phyloP scores from a whole-genome alignment of 768 basidiomycete species.

The Tricholoma saponaceum region DNA sequence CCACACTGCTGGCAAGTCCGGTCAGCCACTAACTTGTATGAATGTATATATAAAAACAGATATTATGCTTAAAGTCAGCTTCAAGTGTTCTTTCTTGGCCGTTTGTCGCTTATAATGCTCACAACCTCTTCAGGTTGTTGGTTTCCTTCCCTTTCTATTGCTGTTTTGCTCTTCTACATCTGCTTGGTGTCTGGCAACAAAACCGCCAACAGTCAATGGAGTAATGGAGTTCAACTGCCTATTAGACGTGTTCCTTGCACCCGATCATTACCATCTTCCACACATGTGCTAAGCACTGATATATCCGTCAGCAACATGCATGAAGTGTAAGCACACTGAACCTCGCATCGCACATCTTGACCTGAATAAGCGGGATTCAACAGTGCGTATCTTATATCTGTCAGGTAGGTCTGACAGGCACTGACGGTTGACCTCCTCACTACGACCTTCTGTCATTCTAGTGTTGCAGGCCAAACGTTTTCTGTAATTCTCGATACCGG shows the following conservation, averaged over 20 bases:
- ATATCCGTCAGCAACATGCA: conserved; percentile 24
- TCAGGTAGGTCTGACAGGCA: conserved; percentile 9
- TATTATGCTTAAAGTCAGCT: no score
- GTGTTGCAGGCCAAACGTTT: conserved; percentile 40
- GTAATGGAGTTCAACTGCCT: conserved; percentile 9
- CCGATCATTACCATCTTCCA: background rate
- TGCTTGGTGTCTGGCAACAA: background rate
- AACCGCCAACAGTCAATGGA: background rate
- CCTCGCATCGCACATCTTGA: no score
- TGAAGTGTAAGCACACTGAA: conserved; percentile 25
- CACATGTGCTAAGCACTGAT: conserved; percentile 16
- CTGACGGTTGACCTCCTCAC: background rate
- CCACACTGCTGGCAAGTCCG: no score
- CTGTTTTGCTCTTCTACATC: background rate
- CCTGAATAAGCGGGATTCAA: no score
- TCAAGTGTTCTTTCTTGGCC: background rate
- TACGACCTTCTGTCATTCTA: conserved; percentile 9
- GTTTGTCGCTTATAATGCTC: background rate
- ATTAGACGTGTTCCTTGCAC: conserved; percentile 9
- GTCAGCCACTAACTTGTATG: no score
- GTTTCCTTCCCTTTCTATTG: background rate
- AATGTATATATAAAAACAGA: no score
- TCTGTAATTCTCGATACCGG: conserved; percentile 51
- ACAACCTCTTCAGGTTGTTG: background rate
- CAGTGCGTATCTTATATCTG: conserved; percentile 16